A percentile compares a stretch with the other conserved stretches of the same genome.
Evolutionary conservation across 2,329 filamentous ascomycete species (phyloP).

Genomic region (Dactylellina parvicollis): DNA sequence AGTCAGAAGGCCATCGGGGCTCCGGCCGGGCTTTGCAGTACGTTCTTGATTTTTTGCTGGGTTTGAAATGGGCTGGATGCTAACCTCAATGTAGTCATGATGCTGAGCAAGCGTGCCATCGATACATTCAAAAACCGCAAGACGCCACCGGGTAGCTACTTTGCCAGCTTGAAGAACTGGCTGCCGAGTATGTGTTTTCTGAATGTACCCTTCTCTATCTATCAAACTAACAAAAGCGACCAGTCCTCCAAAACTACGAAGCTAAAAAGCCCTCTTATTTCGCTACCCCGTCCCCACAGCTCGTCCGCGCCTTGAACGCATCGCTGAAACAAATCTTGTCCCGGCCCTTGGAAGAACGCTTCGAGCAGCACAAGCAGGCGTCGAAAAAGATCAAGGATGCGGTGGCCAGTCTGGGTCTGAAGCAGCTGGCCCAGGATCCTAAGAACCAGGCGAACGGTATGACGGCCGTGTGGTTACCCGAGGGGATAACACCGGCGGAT

Average conservation of each 20-base stretch:
- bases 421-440: conserved; percentile 83
- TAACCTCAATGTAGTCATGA: conserved; percentile 68
- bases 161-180: conserved; percentile 98
- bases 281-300: conserved; percentile 92
- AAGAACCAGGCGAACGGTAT: conserved; percentile 96
- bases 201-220: background rate
- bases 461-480: conserved; percentile 96
- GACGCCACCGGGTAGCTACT: conserved; percentile 85
- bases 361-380: conserved; percentile 79
- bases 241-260: conserved; percentile 98
- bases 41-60: background rate
- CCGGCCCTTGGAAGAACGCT: conserved; percentile 81
- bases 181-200: conserved; percentile 73
- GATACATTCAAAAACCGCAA: conserved; percentile 81
- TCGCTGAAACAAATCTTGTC: conserved; percentile 84
- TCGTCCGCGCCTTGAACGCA: conserved; percentile 91
- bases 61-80: background rate
- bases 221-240: background rate
- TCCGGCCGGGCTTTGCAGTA: conserved; percentile 84
- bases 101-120: conserved; percentile 90
- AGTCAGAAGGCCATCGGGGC: conserved; percentile 97
- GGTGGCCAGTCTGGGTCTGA: conserved; percentile 80
- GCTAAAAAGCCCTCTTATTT: conserved; percentile 98
- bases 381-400: conserved; percentile 89
- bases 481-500: conserved; percentile 80